A percentile compares a stretch with the other conserved stretches of the same genome.
These are phyloP conservation scores for Fusarium algeriense DNA, from an alignment of 2,329 filamentous ascomycete species.

Conservation along the genomic window DNA sequence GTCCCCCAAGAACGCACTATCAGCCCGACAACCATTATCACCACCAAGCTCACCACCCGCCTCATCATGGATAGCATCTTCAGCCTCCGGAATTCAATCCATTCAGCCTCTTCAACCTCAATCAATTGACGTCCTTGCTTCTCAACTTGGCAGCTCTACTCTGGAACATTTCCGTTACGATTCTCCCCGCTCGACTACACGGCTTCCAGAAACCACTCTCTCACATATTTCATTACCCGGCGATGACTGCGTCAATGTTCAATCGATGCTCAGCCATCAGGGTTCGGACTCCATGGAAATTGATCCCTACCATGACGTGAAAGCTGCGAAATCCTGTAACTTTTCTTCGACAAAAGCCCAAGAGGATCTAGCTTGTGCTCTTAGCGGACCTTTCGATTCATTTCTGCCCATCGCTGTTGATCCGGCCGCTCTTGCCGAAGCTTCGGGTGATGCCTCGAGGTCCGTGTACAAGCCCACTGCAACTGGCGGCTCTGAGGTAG, in stretches of 20 bases:
- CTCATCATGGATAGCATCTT: slow-evolving; percentile 15
- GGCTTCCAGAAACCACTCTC: slow-evolving; percentile 12
- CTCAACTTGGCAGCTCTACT: slow-evolving; percentile 41
- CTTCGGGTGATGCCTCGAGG: not conserved
- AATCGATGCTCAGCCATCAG: slow-evolving; percentile 6
- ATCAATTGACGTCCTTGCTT: slow-evolving; percentile 40
- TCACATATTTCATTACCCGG: slow-evolving; percentile 38
- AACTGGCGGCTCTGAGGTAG: slow-evolving; percentile 41
- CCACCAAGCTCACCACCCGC: slow-evolving; percentile 36
- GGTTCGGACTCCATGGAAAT: slow-evolving; percentile 33
- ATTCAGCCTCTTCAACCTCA: slow-evolving; percentile 6
- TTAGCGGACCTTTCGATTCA: not conserved
- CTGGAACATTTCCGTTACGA: slow-evolving; percentile 24
- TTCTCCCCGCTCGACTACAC: not conserved
- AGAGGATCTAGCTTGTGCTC: not conserved
- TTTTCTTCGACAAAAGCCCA: not conserved
- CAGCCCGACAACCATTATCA: slow-evolving; percentile 29
- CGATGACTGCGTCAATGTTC: slow-evolving; percentile 21
- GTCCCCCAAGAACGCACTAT: not conserved
- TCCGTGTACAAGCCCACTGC: slow-evolving; percentile 14
- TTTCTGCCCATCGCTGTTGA: slow-evolving; percentile 14
- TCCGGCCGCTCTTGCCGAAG: slow-evolving; percentile 4
- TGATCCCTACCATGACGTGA: slow-evolving; percentile 8
- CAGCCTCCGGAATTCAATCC: slow-evolving; percentile 4
- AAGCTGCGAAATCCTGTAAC: not conserved